Evolutionary conservation across 495 filamentous ascomycete genomes (phyloP), one percentile per base, ranked within the genome.

Genomic region (Amphirosellinia nigrospora): DNA sequence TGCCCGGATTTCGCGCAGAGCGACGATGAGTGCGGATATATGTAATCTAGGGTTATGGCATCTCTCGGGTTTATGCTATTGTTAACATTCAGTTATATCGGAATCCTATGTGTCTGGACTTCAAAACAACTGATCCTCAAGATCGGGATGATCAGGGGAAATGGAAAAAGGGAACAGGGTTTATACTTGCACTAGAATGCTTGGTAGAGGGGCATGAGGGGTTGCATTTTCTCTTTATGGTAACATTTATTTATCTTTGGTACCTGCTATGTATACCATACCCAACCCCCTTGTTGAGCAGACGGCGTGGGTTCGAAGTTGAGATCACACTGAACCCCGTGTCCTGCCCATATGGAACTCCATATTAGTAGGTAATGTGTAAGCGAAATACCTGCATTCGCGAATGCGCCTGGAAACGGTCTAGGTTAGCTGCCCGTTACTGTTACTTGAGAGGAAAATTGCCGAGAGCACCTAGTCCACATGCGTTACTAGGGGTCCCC

Each of bases 61-160:
- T 28, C 30, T n/a, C 28, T 58, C 21, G 53, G 21, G 15, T 30
- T 34, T 16, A 56, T 55, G 45, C 45, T 48, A 15, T 28, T 3
- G 3, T 1, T 45, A 6, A 45, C 43, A 45, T 16, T 11, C n/a
- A 34, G 32, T 8, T 60, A n/a, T 23, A 23, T 39, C 1, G 23
- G 34, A 60, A 38, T 60, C 56, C 56, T 60, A 10, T 16, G 6
- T 58, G 36, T 60, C 36, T 60, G 36, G 56, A 16, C 7, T 41
- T 41, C 32, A 21, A 41, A 60, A 41, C 36, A 26, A 23, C 19
- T 5, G 36, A 41, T n/a, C 55, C 30, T 41, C 36, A 39, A 26
- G n/a, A 28, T 60, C 56, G 36, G 32, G 56, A 23, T 21, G 36
- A 39, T 61, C 58, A 61, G 55, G 55, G 55, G 58, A 41, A 61